These are phyloP conservation scores for Rhizopus sp. DNA, from an alignment of 371 early-diverging fungal genomes.

Conservation along the genomic window DNA sequence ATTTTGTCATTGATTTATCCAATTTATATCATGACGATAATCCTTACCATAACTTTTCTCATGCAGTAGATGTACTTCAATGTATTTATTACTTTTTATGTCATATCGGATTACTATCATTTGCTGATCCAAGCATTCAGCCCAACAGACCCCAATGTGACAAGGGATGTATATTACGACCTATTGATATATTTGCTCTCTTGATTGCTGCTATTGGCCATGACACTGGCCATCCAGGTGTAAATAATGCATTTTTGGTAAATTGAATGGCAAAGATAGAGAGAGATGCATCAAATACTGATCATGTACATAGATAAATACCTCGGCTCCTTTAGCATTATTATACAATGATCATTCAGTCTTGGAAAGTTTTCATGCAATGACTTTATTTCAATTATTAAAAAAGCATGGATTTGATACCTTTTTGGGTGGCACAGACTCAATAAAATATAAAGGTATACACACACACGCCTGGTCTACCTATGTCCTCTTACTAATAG, in stretches of 20 bases:
- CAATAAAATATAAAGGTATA: constrained; percentile 32
- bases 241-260: constrained; percentile 81
- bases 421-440: constrained; percentile 24
- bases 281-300: not conserved
- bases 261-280: not conserved
- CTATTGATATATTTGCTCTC: constrained; percentile 70
- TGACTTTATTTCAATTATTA: constrained; percentile 83
- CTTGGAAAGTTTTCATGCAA: constrained; percentile 92
- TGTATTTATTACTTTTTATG: constrained; percentile 72
- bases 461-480: not conserved
- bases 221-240: constrained; percentile 85
- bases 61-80: constrained; percentile 88
- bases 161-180: constrained; percentile 54
- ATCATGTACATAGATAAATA: constrained; percentile 49
- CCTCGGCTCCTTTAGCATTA: constrained; percentile 77
- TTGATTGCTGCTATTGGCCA: constrained; percentile 81
- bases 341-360: constrained; percentile 92
- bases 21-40: constrained; percentile 72
- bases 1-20: constrained; percentile 62
- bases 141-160: constrained; percentile 4
- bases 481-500: not conserved
- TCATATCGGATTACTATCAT: constrained; percentile 54
- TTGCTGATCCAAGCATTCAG: constrained; percentile 1
- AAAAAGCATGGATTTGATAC: constrained; percentile 63
- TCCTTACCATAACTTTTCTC: constrained; percentile 84